Conservation (phyloP, 2,329 filamentous ascomycete genomes). For the Ustulina deusta region DNA sequence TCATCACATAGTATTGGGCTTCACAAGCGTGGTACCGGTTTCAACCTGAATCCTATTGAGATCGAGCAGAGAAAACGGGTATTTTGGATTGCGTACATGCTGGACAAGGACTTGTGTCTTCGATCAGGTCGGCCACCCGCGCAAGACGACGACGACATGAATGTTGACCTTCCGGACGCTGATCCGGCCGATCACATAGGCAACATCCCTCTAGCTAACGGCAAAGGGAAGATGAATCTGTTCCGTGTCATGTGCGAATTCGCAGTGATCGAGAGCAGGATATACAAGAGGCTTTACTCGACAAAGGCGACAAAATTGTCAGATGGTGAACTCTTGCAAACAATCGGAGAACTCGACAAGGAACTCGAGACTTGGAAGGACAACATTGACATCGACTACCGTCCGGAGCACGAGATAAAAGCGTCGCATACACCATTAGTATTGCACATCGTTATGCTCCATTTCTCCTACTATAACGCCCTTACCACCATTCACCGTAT, state of each 20-base stretch:
- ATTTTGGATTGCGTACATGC: slow-evolving; percentile 75
- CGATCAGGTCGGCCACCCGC: slow-evolving; percentile 70
- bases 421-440: slow-evolving; percentile 93
- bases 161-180: slow-evolving; percentile 92
- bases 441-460: slow-evolving; percentile 90
- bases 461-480: slow-evolving; percentile 98
- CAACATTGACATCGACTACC: slow-evolving; percentile 91
- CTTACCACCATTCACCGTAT: slow-evolving; percentile 98
- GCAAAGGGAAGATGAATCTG: slow-evolving; percentile 92
- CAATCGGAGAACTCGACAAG: slow-evolving; percentile 92
- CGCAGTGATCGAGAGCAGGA: slow-evolving; percentile 89
- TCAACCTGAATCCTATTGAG: slow-evolving; percentile 92
- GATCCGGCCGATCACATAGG: slow-evolving; percentile 93
- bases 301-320: slow-evolving; percentile 92
- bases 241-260: slow-evolving; percentile 95
- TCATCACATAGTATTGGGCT: slow-evolving; percentile 94
- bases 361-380: slow-evolving; percentile 97
- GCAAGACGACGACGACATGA: slow-evolving; percentile 82
- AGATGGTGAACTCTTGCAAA: slow-evolving; percentile 92
- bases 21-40: slow-evolving; percentile 91
- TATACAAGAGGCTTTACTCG: slow-evolving; percentile 93
- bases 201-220: slow-evolving; percentile 89
- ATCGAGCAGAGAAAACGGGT: slow-evolving; percentile 84
- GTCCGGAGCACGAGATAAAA: slow-evolving; percentile 97
- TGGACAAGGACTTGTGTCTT: slow-evolving; percentile 73